Base-by-base conservation (phyloP, 805 yeast genomes). In the Wickerhamiella allomyrinae region DNA sequence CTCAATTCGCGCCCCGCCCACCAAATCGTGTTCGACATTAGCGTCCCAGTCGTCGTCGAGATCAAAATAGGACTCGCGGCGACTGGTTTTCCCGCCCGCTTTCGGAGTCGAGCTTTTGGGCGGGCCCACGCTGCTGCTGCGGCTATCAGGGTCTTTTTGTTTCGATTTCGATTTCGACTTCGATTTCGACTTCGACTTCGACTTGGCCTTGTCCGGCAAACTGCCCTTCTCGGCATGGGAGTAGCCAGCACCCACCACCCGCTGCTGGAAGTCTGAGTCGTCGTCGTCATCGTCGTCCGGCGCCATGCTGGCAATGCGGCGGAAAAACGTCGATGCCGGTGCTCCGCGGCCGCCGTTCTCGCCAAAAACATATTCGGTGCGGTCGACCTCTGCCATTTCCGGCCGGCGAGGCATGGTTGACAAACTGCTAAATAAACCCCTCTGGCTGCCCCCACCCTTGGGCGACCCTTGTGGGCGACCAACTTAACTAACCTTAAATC, bases 31-130 rank as follows among this genome's bases (percentile, higher is more conserved):
- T 42, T 71, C 74, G 42, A 72, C 76, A 35, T 76, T 79, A 10
- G 89, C 93, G 58, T 85, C 89, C 95, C 95, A 86, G 59, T 85
- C 95, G 51, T 82, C 94, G 57, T 86, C 95, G 44, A 78, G 63
- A 56, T 86, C 94, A 35, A 76, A 66, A 55, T 78, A 79, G 43
- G 61, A 38, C 44, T 58, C 59, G 10, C 37, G 20, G 34, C 39
- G 29, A n/a, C 22, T n/a, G 7, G 35, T 9, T 27, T 11, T 27
- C 11, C 8, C 5, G 31, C 31, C 13, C 5, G 15, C 17, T 27
- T 22, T 22, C 24, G 24, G 24, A 17, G 17, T n/a, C n/a, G n/a
- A n/a, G n/a, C n/a, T n/a, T n/a, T n/a, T n/a, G n/a, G n/a, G n/a
- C 3, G 31, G 31, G 2, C 21, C n/a, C 21, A 15, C 13, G 11